Base-by-base conservation (phyloP, 78 protist species). In the Emiliania huxleyi region DNA sequence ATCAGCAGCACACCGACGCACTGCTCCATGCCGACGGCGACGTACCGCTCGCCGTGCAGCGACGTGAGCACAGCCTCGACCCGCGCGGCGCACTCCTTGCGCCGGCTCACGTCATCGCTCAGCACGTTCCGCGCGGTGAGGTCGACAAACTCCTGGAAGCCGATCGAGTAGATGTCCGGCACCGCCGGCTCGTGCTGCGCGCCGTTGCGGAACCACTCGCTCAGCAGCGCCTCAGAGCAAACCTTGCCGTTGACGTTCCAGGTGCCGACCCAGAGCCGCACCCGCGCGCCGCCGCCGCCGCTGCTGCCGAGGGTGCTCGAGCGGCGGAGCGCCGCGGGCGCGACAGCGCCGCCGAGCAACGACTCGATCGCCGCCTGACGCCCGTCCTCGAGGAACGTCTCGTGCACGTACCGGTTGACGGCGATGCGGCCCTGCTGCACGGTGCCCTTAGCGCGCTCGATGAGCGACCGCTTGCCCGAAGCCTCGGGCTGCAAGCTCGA, bases 351-450 rank as follows among this genome's bases (percentile, higher is more conserved):
- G 85, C n/a, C 23, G 85, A 77, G 85, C 35, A 77, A 12, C 35
- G n/a, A 3, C 35, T 77, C 85, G 48, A 40, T 77, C 42, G 46
- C 85, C 35, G 44, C 25, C 85, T 77, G 85, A 3, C 85, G 85
- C 29, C 18, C n/a, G 85, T 77, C 85, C 85, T 77, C 85, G 85
- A 77, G 85, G 46, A 77, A 77, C 49, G 75, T 62, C 75, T 62
- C 75, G 8, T 62, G 75, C 19, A 77, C 46, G 85, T 40, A 77
- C 4, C 85, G 44, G 8, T 77, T 37, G 35, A 33, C 85, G 4
- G 46, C 23, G 35, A 22, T 77, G 35, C 6, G 29, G 5, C 85
- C 46, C 46, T 77, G 37, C 85, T 77, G 46, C 19, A 77, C 85
- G n/a, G n/a, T 18, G 37, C 42, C 35, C 49, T 1, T 8, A 45